phyloP scores from a whole-genome alignment of 1,284 basidiomycete genomes.

The Boletus nobilissimus region DNA sequence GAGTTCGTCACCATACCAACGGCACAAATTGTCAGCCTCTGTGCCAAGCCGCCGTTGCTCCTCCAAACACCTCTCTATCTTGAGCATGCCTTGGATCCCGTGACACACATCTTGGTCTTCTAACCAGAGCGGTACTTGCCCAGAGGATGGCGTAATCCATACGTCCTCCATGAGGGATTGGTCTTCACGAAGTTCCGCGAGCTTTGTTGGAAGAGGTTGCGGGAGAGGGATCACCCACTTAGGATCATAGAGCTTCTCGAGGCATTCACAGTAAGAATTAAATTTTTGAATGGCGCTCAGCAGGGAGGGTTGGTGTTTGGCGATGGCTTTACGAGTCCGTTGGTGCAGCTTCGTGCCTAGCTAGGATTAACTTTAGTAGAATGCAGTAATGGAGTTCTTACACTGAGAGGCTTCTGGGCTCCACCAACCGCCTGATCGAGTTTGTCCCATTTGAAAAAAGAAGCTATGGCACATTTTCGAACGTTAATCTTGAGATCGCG shows the following conservation, averaged over 20 bases:
- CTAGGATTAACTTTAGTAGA: not conserved
- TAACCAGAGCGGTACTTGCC: too few relatives aligned
- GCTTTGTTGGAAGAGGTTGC: constrained; percentile 40
- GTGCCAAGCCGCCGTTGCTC: too few relatives aligned
- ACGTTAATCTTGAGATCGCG: constrained; percentile 53
- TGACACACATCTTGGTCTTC: too few relatives aligned
- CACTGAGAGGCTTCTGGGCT: constrained; percentile 5
- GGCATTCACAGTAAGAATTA: constrained; percentile 47
- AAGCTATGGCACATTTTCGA: constrained; percentile 47
- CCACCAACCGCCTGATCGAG: constrained; percentile 1
- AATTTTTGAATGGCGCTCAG: constrained; percentile 23
- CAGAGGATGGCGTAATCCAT: not conserved
- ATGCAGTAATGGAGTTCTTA: not conserved
- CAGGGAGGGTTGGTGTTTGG: constrained; percentile 49
- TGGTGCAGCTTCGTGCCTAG: constrained; percentile 42
- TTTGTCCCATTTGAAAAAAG: constrained; percentile 53
- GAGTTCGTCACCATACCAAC: too few relatives aligned
- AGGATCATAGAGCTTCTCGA: constrained; percentile 40
- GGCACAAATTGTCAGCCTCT: too few relatives aligned
- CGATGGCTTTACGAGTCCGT: constrained; percentile 37
- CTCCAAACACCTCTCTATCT: too few relatives aligned
- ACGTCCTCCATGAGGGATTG: not conserved
- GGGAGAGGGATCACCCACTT: constrained; percentile 48
- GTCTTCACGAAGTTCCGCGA: not conserved
- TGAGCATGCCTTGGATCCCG: too few relatives aligned